These are phyloP conservation scores for Sporothrix globosa DNA, from an alignment of 2,329 filamentous ascomycete species.

Conservation along the genomic window DNA sequence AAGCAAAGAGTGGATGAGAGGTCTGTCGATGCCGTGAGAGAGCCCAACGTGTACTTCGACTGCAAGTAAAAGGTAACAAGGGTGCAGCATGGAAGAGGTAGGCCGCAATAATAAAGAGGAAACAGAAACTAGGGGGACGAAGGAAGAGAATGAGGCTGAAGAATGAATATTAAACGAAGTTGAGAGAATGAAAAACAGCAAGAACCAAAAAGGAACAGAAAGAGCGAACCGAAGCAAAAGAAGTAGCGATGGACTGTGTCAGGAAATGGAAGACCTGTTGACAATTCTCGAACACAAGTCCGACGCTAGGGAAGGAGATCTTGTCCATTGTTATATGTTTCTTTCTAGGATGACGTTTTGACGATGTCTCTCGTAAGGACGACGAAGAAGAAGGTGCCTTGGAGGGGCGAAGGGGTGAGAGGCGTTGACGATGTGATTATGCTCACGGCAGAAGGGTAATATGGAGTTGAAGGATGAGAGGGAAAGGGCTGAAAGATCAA, in stretches of 20 bases:
- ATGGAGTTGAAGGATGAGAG: background rate
- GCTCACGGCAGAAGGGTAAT: constrained; percentile 16
- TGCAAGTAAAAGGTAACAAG: background rate
- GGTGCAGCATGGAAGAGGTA: background rate
- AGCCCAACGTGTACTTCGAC: background rate
- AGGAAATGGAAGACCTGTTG: background rate
- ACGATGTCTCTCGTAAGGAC: background rate
- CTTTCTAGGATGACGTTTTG: background rate
- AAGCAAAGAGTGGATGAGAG: background rate
- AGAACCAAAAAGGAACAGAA: constrained; percentile 17
- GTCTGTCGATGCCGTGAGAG: background rate
- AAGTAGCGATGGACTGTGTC: constrained; percentile 12
- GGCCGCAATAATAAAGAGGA: background rate
- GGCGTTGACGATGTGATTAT: constrained; percentile 18
- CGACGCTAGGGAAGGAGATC: background rate
- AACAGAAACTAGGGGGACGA: background rate
- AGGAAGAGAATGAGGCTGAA: background rate
- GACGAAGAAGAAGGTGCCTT: constrained; percentile 10
- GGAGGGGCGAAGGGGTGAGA: background rate
- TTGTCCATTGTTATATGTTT: constrained; percentile 17
- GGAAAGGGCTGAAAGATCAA: constrained; percentile 1
- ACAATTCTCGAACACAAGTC: background rate
- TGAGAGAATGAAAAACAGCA: constrained; percentile 10
- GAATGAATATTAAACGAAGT: background rate
- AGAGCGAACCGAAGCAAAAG: constrained; percentile 13